Evolutionary conservation across 1,284 basidiomycete species (phyloP), one percentile per base, ranked within the genome.

Genomic region (Mycosarcoma maydis): DNA sequence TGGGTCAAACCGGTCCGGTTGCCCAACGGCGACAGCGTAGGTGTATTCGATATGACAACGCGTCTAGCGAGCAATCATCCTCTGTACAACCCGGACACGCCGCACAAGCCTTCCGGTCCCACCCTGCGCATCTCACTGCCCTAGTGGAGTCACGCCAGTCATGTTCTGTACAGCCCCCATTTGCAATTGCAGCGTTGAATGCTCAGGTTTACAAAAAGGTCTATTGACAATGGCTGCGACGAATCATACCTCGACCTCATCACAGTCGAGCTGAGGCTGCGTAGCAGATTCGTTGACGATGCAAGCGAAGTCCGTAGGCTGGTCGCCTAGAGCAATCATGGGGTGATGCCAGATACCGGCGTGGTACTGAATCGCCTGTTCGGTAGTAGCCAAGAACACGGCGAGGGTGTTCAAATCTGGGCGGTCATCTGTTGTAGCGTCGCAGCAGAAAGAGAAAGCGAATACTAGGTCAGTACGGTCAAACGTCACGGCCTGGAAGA

Each of bases 321-420:
- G 42, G 10, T 33, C 33, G 16, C 72, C 74, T 3, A 78, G 44
- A 14, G 75, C 71, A 24, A 77, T 64, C 75, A 80, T 72, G 6
- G 77, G 76, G 38, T 76, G 72, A 24, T 80, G 77, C 77, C 77
- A 80, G 16, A 72, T 47, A 30, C 76, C 77, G 2, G 76, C 61
- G 23, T 66, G 61, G 51, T 80, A 80, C 49, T 66, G 70, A 41
- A 78, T 77, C 42, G 58, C 76, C 46, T 78, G 78, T 19, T 72
- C 60, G 6, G 69, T 64, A 19, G 56, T 58, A 0, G 75, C 73
- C 29, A 48, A 22, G 34, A 78, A 80, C 16, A 72, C 75, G 17
- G 48, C 52, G 4, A 80, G 51, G 1, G 78, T 72, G 17, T 14
- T 46, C 38, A 78, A 46, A 49, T 80, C 78, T 37, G 76, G 78